Base-by-base conservation (phyloP, 257 asterid genomes). In the Petrea volubilis region DNA sequence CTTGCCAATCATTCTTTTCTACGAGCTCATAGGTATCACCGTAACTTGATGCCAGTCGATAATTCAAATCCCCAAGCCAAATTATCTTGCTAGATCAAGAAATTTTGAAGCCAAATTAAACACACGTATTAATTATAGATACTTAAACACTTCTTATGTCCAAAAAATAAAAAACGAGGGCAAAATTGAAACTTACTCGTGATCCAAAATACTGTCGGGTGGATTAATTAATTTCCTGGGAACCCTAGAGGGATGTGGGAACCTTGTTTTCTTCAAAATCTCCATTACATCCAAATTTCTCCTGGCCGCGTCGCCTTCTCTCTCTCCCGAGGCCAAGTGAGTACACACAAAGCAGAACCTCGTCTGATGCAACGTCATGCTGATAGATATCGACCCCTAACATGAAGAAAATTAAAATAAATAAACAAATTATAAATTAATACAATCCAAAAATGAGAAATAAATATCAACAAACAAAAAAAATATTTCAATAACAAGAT, bases 41-140 rank as follows among this genome's bases (percentile, higher is more conserved):
- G 47, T 71, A 63, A 6, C 74, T 65, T 8, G 89, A 77, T 27
- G 87, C 79, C 4, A 93, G 89, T 51, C 98, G 91, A 61, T 93
- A 93, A 67, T 93, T 93, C 77, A 89, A 85, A 80, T 93, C 98
- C 17, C 97, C 98, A 0, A 91, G 82, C 98, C 97, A 93, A 58
- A 93, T 80, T 56, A 93, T 76, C 73, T 85, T 90, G 79, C 98
- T 93, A 76, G 14, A n/a, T 12, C 5, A 29, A 74, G 24, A 64
- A 29, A 5, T 57, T 41, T 7, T 36, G 3, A 68, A 34, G 36
- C 0, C 6, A 49, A 34, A 18, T 31, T 56, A 21, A 55, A 14
- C 4, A 44, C 17, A 6, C n/a, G n/a, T n/a, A n/a, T n/a, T n/a
- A n/a, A n/a, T n/a, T 18, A 4, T 6, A 13, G 14, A 46, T 1